Conservation (phyloP, 257 asterid species). For the Euphrasia confusa region DNA sequence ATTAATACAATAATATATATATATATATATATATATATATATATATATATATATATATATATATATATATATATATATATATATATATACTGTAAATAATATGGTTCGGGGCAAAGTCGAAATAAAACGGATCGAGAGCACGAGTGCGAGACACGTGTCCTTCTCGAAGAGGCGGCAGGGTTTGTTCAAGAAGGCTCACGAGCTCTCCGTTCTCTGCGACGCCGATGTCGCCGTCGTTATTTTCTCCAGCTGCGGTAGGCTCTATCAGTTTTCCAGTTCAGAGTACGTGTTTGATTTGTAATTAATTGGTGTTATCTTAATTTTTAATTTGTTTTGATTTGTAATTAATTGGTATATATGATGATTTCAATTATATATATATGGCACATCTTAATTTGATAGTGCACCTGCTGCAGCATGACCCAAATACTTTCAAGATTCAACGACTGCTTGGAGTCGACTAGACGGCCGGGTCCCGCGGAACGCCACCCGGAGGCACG, state of each 20-base stretch:
- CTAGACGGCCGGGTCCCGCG: not conserved
- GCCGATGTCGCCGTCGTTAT: constrained; percentile 50
- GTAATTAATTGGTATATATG: no score
- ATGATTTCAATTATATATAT: no score
- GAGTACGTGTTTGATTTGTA: constrained; percentile 27
- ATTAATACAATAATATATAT: no score
- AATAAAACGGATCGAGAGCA: constrained; percentile 42
- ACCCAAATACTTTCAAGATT: not conserved
- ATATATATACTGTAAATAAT: no score
- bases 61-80: no score
- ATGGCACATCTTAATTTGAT: no score
- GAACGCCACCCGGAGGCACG: constrained; percentile 29
- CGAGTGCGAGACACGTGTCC: constrained; percentile 39
- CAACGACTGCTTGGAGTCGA: not conserved
- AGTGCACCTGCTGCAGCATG: constrained; percentile 11
- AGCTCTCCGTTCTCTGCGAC: constrained; percentile 50
- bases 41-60: no score
- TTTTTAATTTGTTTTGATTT: no score
- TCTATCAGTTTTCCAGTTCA: constrained; percentile 42
- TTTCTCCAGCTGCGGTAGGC: constrained; percentile 42
- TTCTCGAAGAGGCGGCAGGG: constrained; percentile 49
- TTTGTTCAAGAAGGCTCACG: constrained; percentile 54
- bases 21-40: no score
- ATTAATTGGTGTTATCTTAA: no score
- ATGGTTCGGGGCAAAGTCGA: constrained; percentile 46